Conservation (phyloP, 2,329 filamentous ascomycete species). For the Apiospora kogelbergensis region DNA sequence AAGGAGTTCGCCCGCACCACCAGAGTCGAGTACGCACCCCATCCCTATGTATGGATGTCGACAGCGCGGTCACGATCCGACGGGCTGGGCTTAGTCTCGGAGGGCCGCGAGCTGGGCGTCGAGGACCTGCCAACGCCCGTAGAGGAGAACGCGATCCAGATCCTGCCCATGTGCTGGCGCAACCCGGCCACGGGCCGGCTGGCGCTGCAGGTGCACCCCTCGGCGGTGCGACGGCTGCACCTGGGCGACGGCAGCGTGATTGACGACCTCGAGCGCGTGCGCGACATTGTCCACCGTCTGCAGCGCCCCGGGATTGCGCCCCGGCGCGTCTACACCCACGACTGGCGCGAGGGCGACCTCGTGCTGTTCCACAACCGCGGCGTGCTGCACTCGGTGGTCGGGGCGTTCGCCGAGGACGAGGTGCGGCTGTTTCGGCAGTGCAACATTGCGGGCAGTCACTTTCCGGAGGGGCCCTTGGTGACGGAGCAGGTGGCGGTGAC, state of each 20-base stretch:
- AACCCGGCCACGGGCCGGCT: slow-evolving; percentile 70
- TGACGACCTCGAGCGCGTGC: slow-evolving; percentile 65
- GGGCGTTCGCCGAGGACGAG: slow-evolving; percentile 72
- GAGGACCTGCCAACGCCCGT: slow-evolving; percentile 60
- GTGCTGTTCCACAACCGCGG: slow-evolving; percentile 80
- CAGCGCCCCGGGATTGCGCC: slow-evolving; percentile 74
- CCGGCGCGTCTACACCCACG: slow-evolving; percentile 67
- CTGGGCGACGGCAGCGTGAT: slow-evolving; percentile 65
- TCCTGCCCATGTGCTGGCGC: slow-evolving; percentile 75
- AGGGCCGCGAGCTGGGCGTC: slow-evolving; percentile 60
- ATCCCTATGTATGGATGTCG: slow-evolving; percentile 83
- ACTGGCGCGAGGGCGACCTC: slow-evolving; percentile 76
- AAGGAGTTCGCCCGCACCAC: slow-evolving; percentile 67
- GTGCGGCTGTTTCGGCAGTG: slow-evolving; percentile 76
- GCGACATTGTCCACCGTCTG: slow-evolving; percentile 66
- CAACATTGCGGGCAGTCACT: slow-evolving; percentile 68
- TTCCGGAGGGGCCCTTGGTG: slow-evolving; percentile 49
- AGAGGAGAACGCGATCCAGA: slow-evolving; percentile 65
- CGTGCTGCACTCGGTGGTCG: slow-evolving; percentile 72
- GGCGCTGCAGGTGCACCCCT: slow-evolving; percentile 73
- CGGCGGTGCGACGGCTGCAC: slow-evolving; percentile 68
- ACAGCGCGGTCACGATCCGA: slow-evolving; percentile 63
- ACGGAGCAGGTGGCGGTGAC: neutral
- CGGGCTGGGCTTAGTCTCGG: slow-evolving; percentile 70
- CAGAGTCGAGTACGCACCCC: slow-evolving; percentile 72